A percentile compares a stretch with the other conserved stretches of the same genome.
Conservation (phyloP, 306 rosid species). For the Oemleria cerasiformis region DNA sequence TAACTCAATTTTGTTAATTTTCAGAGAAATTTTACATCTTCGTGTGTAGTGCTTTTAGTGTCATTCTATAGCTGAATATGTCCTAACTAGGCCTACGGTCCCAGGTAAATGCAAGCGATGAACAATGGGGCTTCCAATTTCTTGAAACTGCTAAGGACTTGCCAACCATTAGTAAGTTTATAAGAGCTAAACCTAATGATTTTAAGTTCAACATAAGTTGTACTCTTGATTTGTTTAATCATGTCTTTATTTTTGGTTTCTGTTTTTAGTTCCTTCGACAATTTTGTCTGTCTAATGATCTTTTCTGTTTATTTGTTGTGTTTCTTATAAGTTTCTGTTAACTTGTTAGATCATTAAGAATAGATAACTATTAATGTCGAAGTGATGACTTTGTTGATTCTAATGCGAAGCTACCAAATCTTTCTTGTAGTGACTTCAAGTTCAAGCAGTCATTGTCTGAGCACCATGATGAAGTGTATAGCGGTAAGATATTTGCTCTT, state of each 20-base stretch:
- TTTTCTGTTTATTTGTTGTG: not conserved
- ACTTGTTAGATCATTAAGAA: not conserved
- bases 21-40: not conserved
- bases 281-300: not conserved
- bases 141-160: constrained; percentile 84
- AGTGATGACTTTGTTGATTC: constrained; percentile 6
- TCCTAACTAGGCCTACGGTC: constrained; percentile 16
- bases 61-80: not conserved
- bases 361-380: not conserved
- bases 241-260: not conserved
- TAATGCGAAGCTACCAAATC: constrained; percentile 8
- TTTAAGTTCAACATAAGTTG: not conserved
- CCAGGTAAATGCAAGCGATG: constrained; percentile 61
- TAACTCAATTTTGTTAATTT: not conserved
- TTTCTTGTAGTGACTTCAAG: constrained; percentile 73
- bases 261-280: not conserved
- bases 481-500: constrained; percentile 55
- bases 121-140: constrained; percentile 60
- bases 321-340: not conserved
- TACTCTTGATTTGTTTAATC: not conserved
- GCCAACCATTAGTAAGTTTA: constrained; percentile 85
- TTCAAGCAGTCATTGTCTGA: constrained; percentile 71
- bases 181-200: constrained; percentile 10
- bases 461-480: constrained; percentile 95
- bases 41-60: not conserved